Base-by-base conservation (phyloP, 768 basidiomycete species). In the Arthromyces matolae region DNA sequence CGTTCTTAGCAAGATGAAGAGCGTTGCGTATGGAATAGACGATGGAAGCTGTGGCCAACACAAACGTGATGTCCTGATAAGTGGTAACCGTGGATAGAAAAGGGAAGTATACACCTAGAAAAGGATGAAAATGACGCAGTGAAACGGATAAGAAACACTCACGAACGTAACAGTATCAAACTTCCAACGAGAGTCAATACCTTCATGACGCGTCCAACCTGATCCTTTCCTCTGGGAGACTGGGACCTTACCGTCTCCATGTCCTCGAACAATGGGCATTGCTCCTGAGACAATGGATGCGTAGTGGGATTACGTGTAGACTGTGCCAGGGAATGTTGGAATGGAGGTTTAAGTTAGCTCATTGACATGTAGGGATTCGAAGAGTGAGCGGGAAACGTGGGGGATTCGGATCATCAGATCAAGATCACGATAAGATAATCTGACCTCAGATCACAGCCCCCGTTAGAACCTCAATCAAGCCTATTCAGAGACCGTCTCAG, bases 1-100 rank as follows among this genome's bases (percentile, higher is more conserved):
- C 70, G 61, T 69, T 81, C 0, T 81, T 85, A n/a, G 72, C 62
- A 12, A 84, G 57, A 9, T 83, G 84, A 59, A 71, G 81, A 7
- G 85, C 43, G 55, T 80, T 75, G 14, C 82, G 73, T 52, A 79
- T 79, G 28, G 65, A 62, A 54, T 74, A 84, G 2, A 82, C 66
- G 3, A 53, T 52, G 47, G 44, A 55, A 14, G 48, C 28, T 19
- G 19, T 35, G 3, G 32, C 47, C 16, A 55, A 35, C 23, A 55
- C 12, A 5, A 49, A 4, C 2, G 35, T 29, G 4, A 49, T 29
- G 36, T 51, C 47, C 23, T 38, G 38, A 8, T 47, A 49, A 16
- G 24, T 13, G 10, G 49, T 46, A 5, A 35, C 18, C 39, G 40
- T 3, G 37, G 49, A 24, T 41, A 44, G 3, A 51, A 33, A 41